Evolutionary conservation across 805 yeast species (phyloP).

Genomic region (Barnettozyma pratensis): DNA sequence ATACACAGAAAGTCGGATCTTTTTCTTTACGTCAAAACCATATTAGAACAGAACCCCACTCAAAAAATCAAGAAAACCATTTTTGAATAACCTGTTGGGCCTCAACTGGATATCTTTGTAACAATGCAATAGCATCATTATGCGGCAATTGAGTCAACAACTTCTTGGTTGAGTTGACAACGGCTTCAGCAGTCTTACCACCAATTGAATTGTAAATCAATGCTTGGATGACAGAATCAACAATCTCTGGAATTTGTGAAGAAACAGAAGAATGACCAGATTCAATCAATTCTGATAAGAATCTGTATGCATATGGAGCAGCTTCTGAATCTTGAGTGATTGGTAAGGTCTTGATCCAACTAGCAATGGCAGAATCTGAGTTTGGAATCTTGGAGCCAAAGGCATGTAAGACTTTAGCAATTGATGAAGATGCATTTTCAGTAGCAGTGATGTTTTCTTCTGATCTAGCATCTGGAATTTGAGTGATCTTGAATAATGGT

Average conservation of each 20-base stretch:
- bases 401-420: constrained; percentile 74
- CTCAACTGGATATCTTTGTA: constrained; percentile 59
- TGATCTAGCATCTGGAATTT: constrained; percentile 76
- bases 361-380: constrained; percentile 54
- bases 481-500: constrained; percentile 65
- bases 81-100: constrained; percentile 55
- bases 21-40: too few species aligned
- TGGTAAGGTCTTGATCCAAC: constrained; percentile 83
- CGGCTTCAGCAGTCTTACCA: constrained; percentile 67
- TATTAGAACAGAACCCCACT: background rate
- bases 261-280: constrained; percentile 56
- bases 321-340: constrained; percentile 81
- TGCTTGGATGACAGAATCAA: constrained; percentile 72
- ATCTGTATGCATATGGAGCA: constrained; percentile 77
- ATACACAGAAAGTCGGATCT: too few species aligned
- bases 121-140: constrained; percentile 57
- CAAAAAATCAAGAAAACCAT: constrained; percentile 46
- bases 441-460: constrained; percentile 84
- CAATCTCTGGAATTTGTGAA: constrained; percentile 50
- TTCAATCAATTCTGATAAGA: constrained; percentile 66
- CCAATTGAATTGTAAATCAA: constrained; percentile 58
- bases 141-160: constrained; percentile 64
- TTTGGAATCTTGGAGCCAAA: constrained; percentile 57
- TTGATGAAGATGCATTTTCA: constrained; percentile 76
- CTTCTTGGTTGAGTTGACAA: constrained; percentile 57